phyloP scores from a whole-genome alignment of 2,329 filamentous ascomycete genomes.

The Talaromyces funiculosus region DNA sequence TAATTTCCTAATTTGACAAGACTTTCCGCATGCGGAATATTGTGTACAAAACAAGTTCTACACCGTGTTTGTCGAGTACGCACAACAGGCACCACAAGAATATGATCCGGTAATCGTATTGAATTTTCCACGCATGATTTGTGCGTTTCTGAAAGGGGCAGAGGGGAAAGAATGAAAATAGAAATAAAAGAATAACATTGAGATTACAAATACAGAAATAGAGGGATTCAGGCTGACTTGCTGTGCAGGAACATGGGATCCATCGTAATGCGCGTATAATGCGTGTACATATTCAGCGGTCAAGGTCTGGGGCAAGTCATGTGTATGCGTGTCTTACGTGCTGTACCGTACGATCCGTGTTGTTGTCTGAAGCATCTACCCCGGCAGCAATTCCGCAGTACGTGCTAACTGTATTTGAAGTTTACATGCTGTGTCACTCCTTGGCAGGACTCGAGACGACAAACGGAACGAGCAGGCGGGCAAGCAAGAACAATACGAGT shows the following conservation, averaged over 20 bases:
- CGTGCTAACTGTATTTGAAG: not conserved
- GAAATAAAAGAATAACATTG: too few species aligned
- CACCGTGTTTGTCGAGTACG: not conserved
- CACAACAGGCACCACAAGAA: not conserved
- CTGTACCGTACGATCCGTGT: not conserved
- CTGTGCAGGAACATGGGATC: not conserved
- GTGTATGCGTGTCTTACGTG: slow-evolving; percentile 1
- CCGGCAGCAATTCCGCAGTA: not conserved
- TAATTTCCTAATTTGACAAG: not conserved
- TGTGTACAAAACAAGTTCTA: not conserved
- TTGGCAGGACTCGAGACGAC: not conserved
- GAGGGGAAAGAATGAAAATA: too few species aligned
- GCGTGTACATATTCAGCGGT: not conserved
- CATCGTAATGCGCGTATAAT: not conserved
- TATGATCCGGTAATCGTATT: not conserved
- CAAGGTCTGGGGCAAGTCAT: not conserved
- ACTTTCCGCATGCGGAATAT: not conserved
- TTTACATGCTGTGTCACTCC: not conserved
- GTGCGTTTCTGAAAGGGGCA: too few species aligned
- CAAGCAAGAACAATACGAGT: not conserved
- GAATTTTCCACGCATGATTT: too few species aligned
- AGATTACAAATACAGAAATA: too few species aligned
- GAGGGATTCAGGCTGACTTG: not conserved
- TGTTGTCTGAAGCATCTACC: not conserved
- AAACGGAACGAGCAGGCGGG: not conserved